A percentile compares a stretch with the other conserved stretches of the same genome.
Evolutionary conservation across 257 asterid species (phyloP).

Genomic region (Penstemon newberryi): DNA sequence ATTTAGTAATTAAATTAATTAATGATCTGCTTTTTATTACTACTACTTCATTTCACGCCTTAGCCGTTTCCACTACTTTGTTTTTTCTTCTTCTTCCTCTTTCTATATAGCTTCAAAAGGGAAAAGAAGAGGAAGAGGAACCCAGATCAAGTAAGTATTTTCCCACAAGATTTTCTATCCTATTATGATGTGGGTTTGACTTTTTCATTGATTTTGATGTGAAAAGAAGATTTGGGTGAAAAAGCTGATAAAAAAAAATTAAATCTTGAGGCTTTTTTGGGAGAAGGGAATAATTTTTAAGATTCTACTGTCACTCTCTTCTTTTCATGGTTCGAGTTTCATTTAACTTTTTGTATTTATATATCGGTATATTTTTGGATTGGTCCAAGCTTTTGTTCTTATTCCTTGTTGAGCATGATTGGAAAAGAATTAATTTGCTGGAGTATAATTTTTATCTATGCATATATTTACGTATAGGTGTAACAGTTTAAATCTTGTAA

Average conservation of each 20-base stretch:
- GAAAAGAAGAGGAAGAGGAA: constrained; percentile 27
- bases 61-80: constrained; percentile 33
- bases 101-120: constrained; percentile 27
- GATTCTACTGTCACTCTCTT: constrained; percentile 33
- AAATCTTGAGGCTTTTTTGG: constrained; percentile 10
- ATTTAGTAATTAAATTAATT: constrained; percentile 18
- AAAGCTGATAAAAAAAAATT: constrained; percentile 2
- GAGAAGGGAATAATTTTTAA: constrained; percentile 29
- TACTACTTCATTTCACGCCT: constrained; percentile 35
- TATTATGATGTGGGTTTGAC: constrained; percentile 21
- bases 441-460: constrained; percentile 3
- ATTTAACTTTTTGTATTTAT: constrained; percentile 14
- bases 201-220: constrained; percentile 37
- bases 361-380: constrained; percentile 24
- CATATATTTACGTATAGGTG: background rate
- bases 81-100: constrained; percentile 29
- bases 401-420: constrained; percentile 39
- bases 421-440: background rate
- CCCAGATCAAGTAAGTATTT: constrained; percentile 53
- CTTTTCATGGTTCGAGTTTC: constrained; percentile 25
- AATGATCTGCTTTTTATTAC: constrained; percentile 21
- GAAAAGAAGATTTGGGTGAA: constrained; percentile 13
- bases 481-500: constrained; percentile 6
- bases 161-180: constrained; percentile 18
- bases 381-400: constrained; percentile 34